phyloP scores from a whole-genome alignment of 2,329 filamentous ascomycete genomes.

The Cladosporium colombiae region DNA sequence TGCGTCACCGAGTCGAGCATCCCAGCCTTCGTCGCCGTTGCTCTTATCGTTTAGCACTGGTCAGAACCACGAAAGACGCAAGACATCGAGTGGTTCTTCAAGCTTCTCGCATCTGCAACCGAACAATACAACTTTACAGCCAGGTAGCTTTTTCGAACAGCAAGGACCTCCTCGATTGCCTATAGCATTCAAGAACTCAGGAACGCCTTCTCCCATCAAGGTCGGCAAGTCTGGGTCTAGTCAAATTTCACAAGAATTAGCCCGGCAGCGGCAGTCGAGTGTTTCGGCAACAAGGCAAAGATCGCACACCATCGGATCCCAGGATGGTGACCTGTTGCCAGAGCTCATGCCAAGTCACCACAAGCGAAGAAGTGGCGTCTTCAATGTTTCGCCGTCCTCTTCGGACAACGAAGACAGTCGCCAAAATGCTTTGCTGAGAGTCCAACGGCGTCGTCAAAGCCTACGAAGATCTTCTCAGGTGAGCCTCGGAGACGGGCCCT shows the following conservation, averaged over 20 bases:
- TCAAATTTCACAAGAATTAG: slow-evolving; percentile 48
- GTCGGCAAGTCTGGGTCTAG: slow-evolving; percentile 47
- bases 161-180: slow-evolving; percentile 55
- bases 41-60: slow-evolving; percentile 94
- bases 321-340: slow-evolving; percentile 79
- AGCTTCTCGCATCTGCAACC: slow-evolving; percentile 66
- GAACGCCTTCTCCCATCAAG: slow-evolving; percentile 57
- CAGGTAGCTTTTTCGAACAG: slow-evolving; percentile 68
- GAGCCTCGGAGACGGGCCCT: slow-evolving; percentile 77
- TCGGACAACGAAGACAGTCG: slow-evolving; percentile 96
- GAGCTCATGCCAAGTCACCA: slow-evolving; percentile 69
- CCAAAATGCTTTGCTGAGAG: slow-evolving; percentile 84
- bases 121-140: slow-evolving; percentile 68
- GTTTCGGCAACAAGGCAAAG: slow-evolving; percentile 65
- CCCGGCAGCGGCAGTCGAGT: slow-evolving; percentile 35
- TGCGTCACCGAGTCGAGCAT: slow-evolving; percentile 83
- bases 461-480: slow-evolving; percentile 93
- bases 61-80: slow-evolving; percentile 78
- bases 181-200: slow-evolving; percentile 53
- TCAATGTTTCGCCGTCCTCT: slow-evolving; percentile 94
- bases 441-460: slow-evolving; percentile 91
- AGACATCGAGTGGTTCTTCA: slow-evolving; percentile 88
- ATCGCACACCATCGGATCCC: slow-evolving; percentile 90
- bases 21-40: slow-evolving; percentile 83
- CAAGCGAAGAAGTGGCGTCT: slow-evolving; percentile 89